These are phyloP conservation scores for Bidens hawaiensis DNA, from an alignment of 140 eudicot genomes.

Conservation along the genomic window DNA sequence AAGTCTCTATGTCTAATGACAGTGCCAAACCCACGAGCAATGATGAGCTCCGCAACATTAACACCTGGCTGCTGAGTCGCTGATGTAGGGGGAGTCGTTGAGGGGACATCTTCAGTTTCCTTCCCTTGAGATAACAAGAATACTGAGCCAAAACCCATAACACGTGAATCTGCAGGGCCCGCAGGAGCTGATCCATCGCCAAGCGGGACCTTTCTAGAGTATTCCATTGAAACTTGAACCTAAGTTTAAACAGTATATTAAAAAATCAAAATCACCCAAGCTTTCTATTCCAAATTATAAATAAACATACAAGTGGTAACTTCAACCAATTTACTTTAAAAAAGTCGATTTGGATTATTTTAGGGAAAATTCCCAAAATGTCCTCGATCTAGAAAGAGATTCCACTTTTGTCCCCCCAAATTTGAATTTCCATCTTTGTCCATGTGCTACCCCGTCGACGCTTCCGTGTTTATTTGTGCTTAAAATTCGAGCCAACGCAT, in stretches of 20 bases:
- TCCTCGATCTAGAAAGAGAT: no score
- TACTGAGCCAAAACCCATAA: conserved; percentile 93
- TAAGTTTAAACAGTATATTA: conserved; percentile 8
- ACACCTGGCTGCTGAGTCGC: conserved; percentile 58
- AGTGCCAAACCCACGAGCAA: conserved; percentile 81
- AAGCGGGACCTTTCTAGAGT: conserved; percentile 77
- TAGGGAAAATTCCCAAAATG: no score
- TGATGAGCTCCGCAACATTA: conserved; percentile 76
- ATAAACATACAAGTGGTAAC: background rate
- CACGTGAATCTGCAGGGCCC: conserved; percentile 63
- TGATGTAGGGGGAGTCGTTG: conserved; percentile 36
- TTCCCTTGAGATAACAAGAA: conserved; percentile 61
- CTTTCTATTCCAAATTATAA: background rate
- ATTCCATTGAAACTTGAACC: conserved; percentile 99
- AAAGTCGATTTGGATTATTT: background rate
- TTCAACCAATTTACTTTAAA: background rate
- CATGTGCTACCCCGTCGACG: no score
- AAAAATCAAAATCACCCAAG: background rate
- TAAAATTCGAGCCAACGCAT: no score
- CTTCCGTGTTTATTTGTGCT: no score
- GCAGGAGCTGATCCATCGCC: conserved; percentile 61
- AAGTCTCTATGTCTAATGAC: conserved; percentile 88
- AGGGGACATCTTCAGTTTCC: conserved; percentile 48
- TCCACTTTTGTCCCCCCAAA: no score
- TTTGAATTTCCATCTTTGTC: no score